Evolutionary conservation across 345 rosid genomes (phyloP).

Genomic region (Arabis hirsuta): DNA sequence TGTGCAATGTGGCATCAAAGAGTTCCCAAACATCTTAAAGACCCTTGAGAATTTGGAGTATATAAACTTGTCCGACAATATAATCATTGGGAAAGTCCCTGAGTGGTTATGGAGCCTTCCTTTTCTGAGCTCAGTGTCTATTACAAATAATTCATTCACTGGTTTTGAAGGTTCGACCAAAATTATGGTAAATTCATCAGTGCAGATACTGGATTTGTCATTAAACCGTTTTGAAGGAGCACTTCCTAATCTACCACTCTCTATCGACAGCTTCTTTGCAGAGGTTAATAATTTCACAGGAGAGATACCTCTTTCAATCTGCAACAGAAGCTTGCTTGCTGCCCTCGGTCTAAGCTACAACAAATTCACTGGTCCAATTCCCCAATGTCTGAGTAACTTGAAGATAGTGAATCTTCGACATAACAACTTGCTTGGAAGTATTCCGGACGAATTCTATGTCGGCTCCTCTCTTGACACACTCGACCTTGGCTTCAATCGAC

Average conservation of each 20-base stretch:
- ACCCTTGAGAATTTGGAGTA: not conserved
- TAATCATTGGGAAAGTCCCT: not conserved
- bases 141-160: too few species aligned
- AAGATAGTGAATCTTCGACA: too few species aligned
- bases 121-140: not conserved
- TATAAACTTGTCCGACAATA: not conserved
- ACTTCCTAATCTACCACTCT: constrained; percentile 1
- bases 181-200: too few species aligned
- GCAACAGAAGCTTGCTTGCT: too few species aligned
- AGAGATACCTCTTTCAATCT: too few species aligned
- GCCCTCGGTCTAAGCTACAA: too few species aligned
- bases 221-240: not conserved
- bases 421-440: not conserved
- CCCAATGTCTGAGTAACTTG: too few species aligned
- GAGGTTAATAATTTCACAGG: too few species aligned
- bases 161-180: too few species aligned
- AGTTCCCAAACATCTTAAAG: constrained; percentile 21
- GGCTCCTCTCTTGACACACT: not conserved
- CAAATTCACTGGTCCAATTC: too few species aligned
- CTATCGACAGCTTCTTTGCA: not conserved
- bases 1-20: not conserved
- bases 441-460: rapidly evolving
- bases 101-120: constrained; percentile 26
- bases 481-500: not conserved
- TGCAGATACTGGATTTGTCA: too few species aligned